Conservation (phyloP, 352 stramenopile genomes). For the Phytopythium kandeliae region DNA sequence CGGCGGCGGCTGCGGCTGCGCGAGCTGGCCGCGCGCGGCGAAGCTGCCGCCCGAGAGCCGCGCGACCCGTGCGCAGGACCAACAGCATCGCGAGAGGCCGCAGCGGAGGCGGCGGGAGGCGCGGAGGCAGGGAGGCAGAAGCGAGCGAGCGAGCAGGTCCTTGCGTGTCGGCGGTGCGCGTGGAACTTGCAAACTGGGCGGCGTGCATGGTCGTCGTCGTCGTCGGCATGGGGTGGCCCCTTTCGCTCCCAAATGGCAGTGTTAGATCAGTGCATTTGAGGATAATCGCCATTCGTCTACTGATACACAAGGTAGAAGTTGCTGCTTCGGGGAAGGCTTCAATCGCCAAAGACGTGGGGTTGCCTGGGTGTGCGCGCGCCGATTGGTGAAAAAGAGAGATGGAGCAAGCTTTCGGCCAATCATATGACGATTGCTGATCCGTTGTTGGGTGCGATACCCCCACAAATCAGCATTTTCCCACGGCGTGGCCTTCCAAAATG, state of each 20-base stretch:
- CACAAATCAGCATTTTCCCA: too few species aligned
- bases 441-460: neutral
- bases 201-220: neutral
- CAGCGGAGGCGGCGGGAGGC: neutral
- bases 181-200: neutral
- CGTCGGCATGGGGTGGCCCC: neutral
- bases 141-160: neutral
- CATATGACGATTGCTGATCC: neutral
- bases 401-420: slow-evolving; percentile 2
- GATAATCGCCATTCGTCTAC: neutral
- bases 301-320: neutral
- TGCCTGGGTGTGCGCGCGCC: neutral
- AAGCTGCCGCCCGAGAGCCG: slow-evolving; percentile 7
- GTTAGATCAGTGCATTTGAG: neutral
- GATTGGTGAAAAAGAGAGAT: neutral
- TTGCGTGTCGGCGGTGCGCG: slow-evolving; percentile 5
- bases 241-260: neutral
- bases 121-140: neutral
- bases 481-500: too few species aligned
- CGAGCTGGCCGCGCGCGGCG: slow-evolving; percentile 14
- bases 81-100: slow-evolving; percentile 2
- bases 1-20: slow-evolving; percentile 2
- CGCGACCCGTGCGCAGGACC: neutral
- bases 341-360: slow-evolving; percentile 1
- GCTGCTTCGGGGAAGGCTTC: neutral